Evolutionary conservation across 2,329 filamentous ascomycete genomes (phyloP).

Genomic region (Dothistroma septosporum): DNA sequence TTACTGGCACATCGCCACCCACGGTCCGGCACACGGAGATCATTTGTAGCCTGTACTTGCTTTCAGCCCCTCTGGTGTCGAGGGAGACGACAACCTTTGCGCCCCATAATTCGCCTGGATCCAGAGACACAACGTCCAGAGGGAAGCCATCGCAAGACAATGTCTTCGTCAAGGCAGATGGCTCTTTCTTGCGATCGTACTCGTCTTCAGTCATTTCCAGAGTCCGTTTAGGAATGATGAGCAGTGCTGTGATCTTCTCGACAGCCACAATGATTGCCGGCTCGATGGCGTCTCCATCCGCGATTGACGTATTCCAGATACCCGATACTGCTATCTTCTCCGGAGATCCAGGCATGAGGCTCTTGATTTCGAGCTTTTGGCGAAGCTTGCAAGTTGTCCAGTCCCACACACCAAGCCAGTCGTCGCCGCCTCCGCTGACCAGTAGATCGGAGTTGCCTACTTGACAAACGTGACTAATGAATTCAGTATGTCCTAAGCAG

Average conservation of each 20-base stretch:
- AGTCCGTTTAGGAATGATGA: constrained; percentile 40
- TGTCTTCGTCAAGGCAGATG: no score
- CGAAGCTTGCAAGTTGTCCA: constrained; percentile 61
- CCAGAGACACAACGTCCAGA: constrained; percentile 7
- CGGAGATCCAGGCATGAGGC: neutral
- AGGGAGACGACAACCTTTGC: neutral
- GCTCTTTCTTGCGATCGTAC: neutral
- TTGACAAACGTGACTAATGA: constrained; percentile 72
- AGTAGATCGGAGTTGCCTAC: constrained; percentile 58
- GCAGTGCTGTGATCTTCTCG: constrained; percentile 56
- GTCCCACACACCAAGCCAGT: constrained; percentile 74
- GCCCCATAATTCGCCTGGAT: neutral
- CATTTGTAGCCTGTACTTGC: neutral
- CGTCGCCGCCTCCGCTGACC: constrained; percentile 82
- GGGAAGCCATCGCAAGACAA: neutral
- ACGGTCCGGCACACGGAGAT: neutral
- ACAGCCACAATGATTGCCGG: constrained; percentile 38
- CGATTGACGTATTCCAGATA: constrained; percentile 41
- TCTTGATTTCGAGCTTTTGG: constrained; percentile 50
- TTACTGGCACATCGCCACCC: neutral
- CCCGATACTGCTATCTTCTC: constrained; percentile 47
- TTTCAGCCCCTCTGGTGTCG: neutral
- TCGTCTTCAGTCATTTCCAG: constrained; percentile 1
- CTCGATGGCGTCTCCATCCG: constrained; percentile 7
- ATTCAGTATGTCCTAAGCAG: constrained; percentile 83